Evolutionary conservation across 352 stramenopile genomes (phyloP), one percentile per base, ranked within the genome.

Genomic region (Pythium angustatum): DNA sequence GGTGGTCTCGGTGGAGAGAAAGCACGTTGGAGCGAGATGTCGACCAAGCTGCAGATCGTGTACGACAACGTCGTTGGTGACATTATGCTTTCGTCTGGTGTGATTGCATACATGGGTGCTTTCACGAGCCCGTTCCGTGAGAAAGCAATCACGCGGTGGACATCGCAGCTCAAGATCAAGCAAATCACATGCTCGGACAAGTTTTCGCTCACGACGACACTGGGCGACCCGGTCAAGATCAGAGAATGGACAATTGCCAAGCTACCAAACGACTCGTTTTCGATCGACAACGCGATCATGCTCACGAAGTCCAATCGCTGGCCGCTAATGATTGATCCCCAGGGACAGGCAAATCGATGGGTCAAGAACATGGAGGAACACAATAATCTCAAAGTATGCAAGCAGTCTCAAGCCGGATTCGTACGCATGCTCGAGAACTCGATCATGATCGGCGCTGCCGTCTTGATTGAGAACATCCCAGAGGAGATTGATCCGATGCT

Each of bases 301-400:
- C 64, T 98, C 15, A 83, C 91, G 33, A 73, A 83, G 14, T 94
- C 77, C 55, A 97, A 97, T 63, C 85, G 93, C 3, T 98, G 94
- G 93, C 96, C 96, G 10, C 76, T 98, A n/a, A 97, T 98, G 93
- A 98, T 98, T 49, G 96, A 98, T 38, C 96, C 95, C 0, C 93
- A 98, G 66, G 94, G 91, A 1, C 95, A 98, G 62, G 94, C 94
- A 0, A 98, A 98, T 66, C 85, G 90, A 26, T 98, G 95, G 95
- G 83, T 98, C 1, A 97, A 97, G 64, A 98, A 97, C 63, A 96
- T 98, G 90, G 92, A 98, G 66, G 80, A 87, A 45, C 79, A 78
- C 33, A 90, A 85, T 41, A 93, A 85, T 19, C 67, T 98, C 24
- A 98, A 98, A 61, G 91, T 98, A 17, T 88, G 98, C 19, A 98